These are phyloP conservation scores for Rhizopus arrhizus DNA, from an alignment of 371 early-diverging fungal species.

Conservation along the genomic window DNA sequence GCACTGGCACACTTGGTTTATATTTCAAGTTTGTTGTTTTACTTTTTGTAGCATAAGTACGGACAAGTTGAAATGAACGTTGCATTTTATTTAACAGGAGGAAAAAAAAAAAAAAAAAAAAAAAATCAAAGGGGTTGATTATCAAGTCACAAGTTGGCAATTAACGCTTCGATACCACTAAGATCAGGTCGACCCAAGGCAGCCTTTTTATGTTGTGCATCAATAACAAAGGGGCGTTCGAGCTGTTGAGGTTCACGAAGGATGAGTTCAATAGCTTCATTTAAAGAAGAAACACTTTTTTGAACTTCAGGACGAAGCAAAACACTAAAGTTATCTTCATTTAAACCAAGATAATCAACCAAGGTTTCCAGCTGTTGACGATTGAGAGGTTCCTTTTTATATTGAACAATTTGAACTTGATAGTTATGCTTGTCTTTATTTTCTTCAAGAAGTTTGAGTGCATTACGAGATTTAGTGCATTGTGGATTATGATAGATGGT, in stretches of 20 bases:
- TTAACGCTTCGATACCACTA: constrained; percentile 31
- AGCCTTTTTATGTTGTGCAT: constrained; percentile 45
- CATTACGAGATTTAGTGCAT: constrained; percentile 44
- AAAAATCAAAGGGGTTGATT: background rate
- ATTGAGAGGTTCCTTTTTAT: constrained; percentile 36
- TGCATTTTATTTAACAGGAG: background rate
- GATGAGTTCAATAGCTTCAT: constrained; percentile 42
- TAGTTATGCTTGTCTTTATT: constrained; percentile 29
- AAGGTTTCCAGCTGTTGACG: constrained; percentile 28
- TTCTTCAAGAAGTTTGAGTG: constrained; percentile 32
- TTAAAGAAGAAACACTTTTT: constrained; percentile 22
- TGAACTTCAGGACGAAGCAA: constrained; percentile 42
- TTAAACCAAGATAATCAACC: constrained; percentile 36
- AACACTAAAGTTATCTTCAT: constrained; percentile 24
- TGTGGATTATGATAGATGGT: constrained; percentile 46
- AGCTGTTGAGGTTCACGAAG: constrained; percentile 38
- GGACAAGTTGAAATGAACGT: constrained; percentile 8
- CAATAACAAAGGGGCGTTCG: constrained; percentile 55
- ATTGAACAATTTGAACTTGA: constrained; percentile 32
- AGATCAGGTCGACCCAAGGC: constrained; percentile 53
- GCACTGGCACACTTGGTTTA: constrained; percentile 43
- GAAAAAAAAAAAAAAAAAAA: constrained; percentile 9
- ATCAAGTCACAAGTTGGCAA: constrained; percentile 5
- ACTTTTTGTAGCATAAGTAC: constrained; percentile 52
- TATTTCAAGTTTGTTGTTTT: constrained; percentile 46